These are phyloP conservation scores for Cercospora beticola DNA, from an alignment of 2,329 filamentous ascomycete genomes.

Conservation along the genomic window DNA sequence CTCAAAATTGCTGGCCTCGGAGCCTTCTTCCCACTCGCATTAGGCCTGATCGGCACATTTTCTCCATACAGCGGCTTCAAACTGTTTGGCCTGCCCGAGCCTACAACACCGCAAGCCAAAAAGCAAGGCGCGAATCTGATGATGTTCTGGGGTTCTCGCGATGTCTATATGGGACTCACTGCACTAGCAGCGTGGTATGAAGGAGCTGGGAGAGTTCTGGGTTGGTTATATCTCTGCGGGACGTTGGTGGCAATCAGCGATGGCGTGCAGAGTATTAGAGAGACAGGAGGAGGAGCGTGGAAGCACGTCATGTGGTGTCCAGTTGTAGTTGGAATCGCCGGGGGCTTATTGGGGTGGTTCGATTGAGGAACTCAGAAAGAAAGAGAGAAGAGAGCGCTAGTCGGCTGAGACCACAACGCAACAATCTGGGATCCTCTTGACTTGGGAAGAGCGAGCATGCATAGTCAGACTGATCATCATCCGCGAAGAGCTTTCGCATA, in stretches of 20 bases:
- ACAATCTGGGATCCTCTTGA: too few relatives aligned
- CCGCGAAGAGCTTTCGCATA: too few relatives aligned
- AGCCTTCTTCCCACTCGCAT: slow-evolving; percentile 11
- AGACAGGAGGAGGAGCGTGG: slow-evolving; percentile 13
- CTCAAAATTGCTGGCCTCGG: slow-evolving; percentile 11
- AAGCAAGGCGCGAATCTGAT: slow-evolving; percentile 7
- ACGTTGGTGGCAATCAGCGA: slow-evolving; percentile 12
- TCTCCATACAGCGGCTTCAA: slow-evolving; percentile 6
- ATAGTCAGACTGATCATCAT: too few relatives aligned
- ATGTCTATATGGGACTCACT: slow-evolving; percentile 12
- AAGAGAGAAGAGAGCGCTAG: too few relatives aligned
- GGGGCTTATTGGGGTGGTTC: slow-evolving; percentile 17
- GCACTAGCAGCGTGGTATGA: slow-evolving; percentile 6
- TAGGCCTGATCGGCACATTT: slow-evolving; percentile 10
- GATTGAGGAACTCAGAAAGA: neutral
- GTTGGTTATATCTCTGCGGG: neutral
- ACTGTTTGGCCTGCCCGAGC: slow-evolving; percentile 1
- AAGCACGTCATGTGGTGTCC: slow-evolving; percentile 14
- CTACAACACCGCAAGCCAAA: neutral
- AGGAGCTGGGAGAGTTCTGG: slow-evolving; percentile 1
- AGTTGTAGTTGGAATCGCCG: slow-evolving; percentile 4
- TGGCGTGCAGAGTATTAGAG: slow-evolving; percentile 8
- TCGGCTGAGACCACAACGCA: too few relatives aligned
- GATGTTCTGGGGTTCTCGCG: slow-evolving; percentile 12
- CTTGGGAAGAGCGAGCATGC: too few relatives aligned